Evolutionary conservation across 306 rosid genomes (phyloP).

Genomic region (Casuarina equisetifolia): DNA sequence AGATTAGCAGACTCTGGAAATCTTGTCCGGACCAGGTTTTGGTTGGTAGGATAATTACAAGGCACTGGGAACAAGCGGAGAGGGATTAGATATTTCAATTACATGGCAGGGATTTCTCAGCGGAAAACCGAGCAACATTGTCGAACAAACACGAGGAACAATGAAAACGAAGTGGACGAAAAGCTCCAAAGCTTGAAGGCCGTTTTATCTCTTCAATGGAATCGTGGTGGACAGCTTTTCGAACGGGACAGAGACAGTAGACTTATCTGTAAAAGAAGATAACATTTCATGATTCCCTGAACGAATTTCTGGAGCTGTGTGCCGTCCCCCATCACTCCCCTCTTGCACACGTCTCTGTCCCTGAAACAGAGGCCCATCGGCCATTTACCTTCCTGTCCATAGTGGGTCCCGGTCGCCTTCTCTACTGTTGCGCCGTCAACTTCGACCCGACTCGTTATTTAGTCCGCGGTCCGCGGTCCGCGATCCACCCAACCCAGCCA

Average conservation of each 20-base stretch:
- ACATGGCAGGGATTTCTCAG: not conserved
- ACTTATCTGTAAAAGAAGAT: not conserved
- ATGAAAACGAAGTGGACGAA: too few relatives aligned
- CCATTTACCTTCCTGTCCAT: not conserved
- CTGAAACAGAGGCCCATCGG: slow-evolving; percentile 15
- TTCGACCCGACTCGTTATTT: slow-evolving; percentile 8
- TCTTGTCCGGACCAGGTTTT: too few relatives aligned
- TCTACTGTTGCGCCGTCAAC: slow-evolving; percentile 18
- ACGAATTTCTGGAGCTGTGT: not conserved
- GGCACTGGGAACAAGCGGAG: too few relatives aligned
- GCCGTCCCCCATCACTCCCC: not conserved
- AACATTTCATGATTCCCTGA: not conserved
- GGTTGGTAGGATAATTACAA: too few relatives aligned
- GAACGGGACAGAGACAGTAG: not conserved
- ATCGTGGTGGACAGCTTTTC: not conserved
- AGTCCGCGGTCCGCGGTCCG: not conserved
- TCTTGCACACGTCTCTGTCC: not conserved
- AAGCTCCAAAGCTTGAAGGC: too few relatives aligned
- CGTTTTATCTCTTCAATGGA: not conserved
- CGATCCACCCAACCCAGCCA: slow-evolving; percentile 10
- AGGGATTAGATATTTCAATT: too few relatives aligned
- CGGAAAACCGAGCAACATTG: too few relatives aligned
- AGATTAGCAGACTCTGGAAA: too few relatives aligned
- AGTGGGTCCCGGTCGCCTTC: slow-evolving; percentile 2
- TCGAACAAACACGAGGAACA: too few relatives aligned